Evolutionary conservation across 306 rosid genomes (phyloP).

Genomic region (Cicer yamashitae): DNA sequence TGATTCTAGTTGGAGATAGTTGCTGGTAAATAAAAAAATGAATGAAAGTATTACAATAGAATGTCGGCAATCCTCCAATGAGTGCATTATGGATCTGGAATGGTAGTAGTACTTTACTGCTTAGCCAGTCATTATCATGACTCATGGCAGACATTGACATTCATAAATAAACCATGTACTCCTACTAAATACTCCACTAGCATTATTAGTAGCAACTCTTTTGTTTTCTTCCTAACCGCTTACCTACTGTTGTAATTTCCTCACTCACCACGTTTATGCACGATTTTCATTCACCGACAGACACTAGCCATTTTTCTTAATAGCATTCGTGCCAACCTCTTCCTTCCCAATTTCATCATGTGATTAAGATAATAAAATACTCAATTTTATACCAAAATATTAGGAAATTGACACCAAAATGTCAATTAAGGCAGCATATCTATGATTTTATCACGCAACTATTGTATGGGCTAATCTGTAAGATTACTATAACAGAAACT

Average conservation of each 20-base stretch:
- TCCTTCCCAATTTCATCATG: conserved; percentile 13
- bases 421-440: neutral
- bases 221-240: conserved; percentile 38
- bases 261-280: conserved; percentile 46
- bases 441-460: neutral
- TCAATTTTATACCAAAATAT: neutral
- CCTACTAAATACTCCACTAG: too few relatives aligned
- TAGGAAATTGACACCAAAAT: neutral
- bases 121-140: conserved; percentile 31
- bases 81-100: conserved; percentile 8
- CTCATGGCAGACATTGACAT: conserved; percentile 49
- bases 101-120: neutral
- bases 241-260: neutral
- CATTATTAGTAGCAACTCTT: neutral
- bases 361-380: neutral
- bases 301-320: neutral
- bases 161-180: neutral
- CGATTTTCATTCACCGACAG: conserved; percentile 16
- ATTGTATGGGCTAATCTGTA: neutral
- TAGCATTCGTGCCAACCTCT: conserved; percentile 31
- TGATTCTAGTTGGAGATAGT: neutral
- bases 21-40: conserved; percentile 2
- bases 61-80: conserved; percentile 42
- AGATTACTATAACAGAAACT: neutral
- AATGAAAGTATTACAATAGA: neutral